Conservation (phyloP, 805 yeast genomes). For the Helenozyma rhizophorensis region DNA sequence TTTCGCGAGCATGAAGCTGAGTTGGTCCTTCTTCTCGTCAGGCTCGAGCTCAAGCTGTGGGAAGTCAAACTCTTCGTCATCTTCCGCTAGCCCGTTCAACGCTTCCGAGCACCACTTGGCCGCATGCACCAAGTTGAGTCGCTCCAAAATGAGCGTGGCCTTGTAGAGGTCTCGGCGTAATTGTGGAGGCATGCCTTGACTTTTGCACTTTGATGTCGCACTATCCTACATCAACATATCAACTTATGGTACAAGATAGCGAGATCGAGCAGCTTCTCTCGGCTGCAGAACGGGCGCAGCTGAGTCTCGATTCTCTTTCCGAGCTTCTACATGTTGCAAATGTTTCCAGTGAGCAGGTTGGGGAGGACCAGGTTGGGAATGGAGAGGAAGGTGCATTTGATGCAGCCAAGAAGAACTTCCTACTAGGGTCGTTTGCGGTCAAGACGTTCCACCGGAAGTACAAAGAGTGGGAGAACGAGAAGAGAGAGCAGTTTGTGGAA, state of each 20-base stretch:
- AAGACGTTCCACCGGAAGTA: slow-evolving; percentile 27
- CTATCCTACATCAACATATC: not conserved
- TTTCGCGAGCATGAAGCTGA: slow-evolving; percentile 56
- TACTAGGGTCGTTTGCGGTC: slow-evolving; percentile 33
- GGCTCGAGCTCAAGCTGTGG: slow-evolving; percentile 11
- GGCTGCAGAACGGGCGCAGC: slow-evolving; percentile 2
- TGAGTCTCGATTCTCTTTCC: slow-evolving; percentile 6
- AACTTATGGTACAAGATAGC: slow-evolving; percentile 1
- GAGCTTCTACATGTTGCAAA: slow-evolving; percentile 4
- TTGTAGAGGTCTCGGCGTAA: slow-evolving; percentile 23
- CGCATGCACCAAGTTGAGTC: slow-evolving; percentile 60
- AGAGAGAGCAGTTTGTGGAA: slow-evolving; percentile 17
- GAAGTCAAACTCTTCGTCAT: slow-evolving; percentile 12
- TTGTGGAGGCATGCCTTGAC: slow-evolving; percentile 3
- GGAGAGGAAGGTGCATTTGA: slow-evolving; percentile 4
- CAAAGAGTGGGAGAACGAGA: slow-evolving; percentile 24
- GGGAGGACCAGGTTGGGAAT: slow-evolving; percentile 1
- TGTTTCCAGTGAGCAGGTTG: not conserved
- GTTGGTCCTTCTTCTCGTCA: slow-evolving; percentile 37
- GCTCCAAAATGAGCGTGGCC: slow-evolving; percentile 39
- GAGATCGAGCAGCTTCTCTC: slow-evolving; percentile 1
- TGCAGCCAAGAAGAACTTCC: slow-evolving; percentile 10
- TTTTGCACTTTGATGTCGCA: not conserved
- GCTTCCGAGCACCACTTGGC: slow-evolving; percentile 88
- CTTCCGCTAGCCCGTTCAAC: slow-evolving; percentile 48